A percentile compares a stretch with the other conserved stretches of the same genome.
Conservation (phyloP, 345 rosid species). For the Syzygium aqueum region DNA sequence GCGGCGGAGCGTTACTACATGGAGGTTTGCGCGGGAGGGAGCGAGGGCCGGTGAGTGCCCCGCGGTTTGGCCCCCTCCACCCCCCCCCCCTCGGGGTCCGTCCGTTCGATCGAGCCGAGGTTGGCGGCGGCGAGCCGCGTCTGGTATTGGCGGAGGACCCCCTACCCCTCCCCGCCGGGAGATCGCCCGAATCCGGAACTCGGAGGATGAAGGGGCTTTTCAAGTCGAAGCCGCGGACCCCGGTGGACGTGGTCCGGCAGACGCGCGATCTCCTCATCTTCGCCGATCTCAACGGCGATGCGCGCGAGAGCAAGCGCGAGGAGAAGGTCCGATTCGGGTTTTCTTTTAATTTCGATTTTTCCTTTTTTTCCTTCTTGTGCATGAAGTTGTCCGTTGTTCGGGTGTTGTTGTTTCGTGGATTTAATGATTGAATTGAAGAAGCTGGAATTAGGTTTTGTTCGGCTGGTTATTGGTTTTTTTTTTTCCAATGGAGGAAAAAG, state of each 20-base stretch:
- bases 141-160: too few species aligned
- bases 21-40: neutral
- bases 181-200: neutral
- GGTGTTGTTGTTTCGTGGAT: neutral
- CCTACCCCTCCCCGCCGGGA: too few species aligned
- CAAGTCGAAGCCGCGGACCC: slow-evolving; percentile 42
- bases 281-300: slow-evolving; percentile 11
- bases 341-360: neutral
- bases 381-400: neutral
- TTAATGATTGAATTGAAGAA: neutral
- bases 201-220: slow-evolving; percentile 36
- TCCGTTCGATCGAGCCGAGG: neutral
- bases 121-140: too few species aligned
- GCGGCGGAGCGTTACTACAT: neutral
- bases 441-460: neutral
- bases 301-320: slow-evolving; percentile 30
- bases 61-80: neutral
- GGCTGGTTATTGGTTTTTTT: neutral
- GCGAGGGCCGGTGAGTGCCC: neutral
- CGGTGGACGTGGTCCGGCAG: slow-evolving; percentile 31
- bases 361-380: neutral
- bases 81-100: neutral
- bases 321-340: slow-evolving; percentile 29
- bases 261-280: slow-evolving; percentile 37
- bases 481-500: neutral